Evolutionary conservation across 805 yeast genomes (phyloP), one percentile per base, ranked within the genome.

Genomic region (Wickerhamomyces sydowiorum): DNA sequence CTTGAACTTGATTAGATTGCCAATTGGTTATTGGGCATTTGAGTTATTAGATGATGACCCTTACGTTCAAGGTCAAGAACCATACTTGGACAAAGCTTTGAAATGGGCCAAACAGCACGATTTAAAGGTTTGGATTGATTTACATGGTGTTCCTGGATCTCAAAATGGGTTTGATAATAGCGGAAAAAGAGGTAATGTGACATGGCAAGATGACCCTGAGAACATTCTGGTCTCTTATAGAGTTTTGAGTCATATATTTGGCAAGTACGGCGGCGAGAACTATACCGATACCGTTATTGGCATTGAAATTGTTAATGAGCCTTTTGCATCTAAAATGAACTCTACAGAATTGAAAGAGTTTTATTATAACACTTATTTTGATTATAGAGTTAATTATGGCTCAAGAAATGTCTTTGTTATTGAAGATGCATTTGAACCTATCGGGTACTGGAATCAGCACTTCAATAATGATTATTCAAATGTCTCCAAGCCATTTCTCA

Each of bases 91-190:
- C 36, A 62, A 73, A 43, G 86, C 87, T 1, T 63, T 86, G 30
- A 74, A 66, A 37, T 86, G 95, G 95, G 78, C 84, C 17, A 61
- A 74, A 19, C 66, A 67, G 32, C 60, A 80, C 50, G 80, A 71
- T 14, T 63, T 86, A 46, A 75, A 82, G 44, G 83, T 80, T 4
- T 79, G 86, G 82, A 64, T 86, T 39, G 95, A 86, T 55, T 62
- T 86, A 41, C 95, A 86, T 53, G 89, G 93, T 13, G 81, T 74
- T 10, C 93, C 95, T 7, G 93, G 91, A 1, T 81, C 90, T 1
- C 95, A 86, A 56, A 86, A 86, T 59, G 95, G 95, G 13, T 86
- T 86, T 66, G 91, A 86, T 54, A 86, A 86, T 53, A 79, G 87
- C 7, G 95, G 95, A 2, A 61, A 73, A 23, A 68, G 89, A 54